A percentile compares a stretch with the other conserved stretches of the same genome.
Conservation (phyloP, 1,139 yeast genomes). For the Zygoascus meyerae region DNA sequence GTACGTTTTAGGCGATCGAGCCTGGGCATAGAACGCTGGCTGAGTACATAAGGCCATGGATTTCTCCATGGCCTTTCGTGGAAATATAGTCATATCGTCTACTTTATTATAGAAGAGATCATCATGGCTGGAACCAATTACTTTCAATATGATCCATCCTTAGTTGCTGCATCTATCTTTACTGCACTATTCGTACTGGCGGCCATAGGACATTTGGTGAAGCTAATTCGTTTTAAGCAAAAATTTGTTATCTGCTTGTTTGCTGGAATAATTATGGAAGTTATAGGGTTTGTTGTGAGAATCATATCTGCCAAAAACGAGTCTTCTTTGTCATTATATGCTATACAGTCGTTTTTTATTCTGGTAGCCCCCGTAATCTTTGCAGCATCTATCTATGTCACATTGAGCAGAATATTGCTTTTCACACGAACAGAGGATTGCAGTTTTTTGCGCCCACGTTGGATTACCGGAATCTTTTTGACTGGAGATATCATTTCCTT, state of each 20-base stretch:
- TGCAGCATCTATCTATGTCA: constrained; percentile 45
- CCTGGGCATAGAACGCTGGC: too few relatives aligned
- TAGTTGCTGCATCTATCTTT: constrained; percentile 19
- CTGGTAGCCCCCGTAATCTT: constrained; percentile 42
- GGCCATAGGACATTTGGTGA: constrained; percentile 15
- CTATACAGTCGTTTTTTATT: constrained; percentile 36
- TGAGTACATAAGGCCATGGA: too few relatives aligned
- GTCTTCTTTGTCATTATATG: constrained; percentile 30
- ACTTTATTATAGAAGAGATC: too few relatives aligned
- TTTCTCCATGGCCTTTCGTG: too few relatives aligned
- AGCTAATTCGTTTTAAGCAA: constrained; percentile 15
- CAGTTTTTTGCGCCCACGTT: constrained; percentile 33
- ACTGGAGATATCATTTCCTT: constrained; percentile 41
- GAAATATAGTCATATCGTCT: too few relatives aligned
- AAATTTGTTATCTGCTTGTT: constrained; percentile 21
- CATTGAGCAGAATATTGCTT: constrained; percentile 36
- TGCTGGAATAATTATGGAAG: constrained; percentile 16
- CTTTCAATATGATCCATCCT: constrained; percentile 18
- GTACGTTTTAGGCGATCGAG: too few relatives aligned
- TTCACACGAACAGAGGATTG: constrained; percentile 29
- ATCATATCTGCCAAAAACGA: constrained; percentile 23
- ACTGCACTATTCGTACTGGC: constrained; percentile 18
- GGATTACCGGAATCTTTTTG: constrained; percentile 41
- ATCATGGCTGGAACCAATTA: too few relatives aligned
- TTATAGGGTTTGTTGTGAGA: constrained; percentile 37